These are phyloP conservation scores for Dioszegia aurantiaca DNA, from an alignment of 768 basidiomycete genomes.

Conservation along the genomic window DNA sequence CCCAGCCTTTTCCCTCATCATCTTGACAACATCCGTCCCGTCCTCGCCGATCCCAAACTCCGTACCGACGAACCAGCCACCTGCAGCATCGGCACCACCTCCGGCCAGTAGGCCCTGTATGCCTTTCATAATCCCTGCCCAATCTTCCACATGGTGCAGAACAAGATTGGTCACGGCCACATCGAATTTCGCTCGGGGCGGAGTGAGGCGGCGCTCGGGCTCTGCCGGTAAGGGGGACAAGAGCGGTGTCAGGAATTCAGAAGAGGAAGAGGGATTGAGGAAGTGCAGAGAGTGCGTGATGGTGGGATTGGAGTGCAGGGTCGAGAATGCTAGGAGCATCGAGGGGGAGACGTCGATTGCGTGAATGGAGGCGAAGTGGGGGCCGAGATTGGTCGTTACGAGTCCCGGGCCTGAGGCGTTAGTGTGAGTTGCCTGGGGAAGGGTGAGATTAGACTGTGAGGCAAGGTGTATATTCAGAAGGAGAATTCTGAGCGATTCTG, in stretches of 20 bases:
- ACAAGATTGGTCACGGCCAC: constrained; percentile 36
- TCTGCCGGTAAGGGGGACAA: constrained; percentile 19
- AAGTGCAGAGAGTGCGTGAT: constrained; percentile 26
- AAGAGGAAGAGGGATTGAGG: constrained; percentile 25
- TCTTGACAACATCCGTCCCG: constrained; percentile 14
- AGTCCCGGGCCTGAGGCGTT: constrained; percentile 30
- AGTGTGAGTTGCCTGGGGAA: background rate
- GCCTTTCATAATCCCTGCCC: constrained; percentile 22
- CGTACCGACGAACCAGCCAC: constrained; percentile 36
- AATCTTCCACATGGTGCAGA: constrained; percentile 38
- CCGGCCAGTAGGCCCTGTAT: constrained; percentile 21
- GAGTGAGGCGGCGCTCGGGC: constrained; percentile 16
- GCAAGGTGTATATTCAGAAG: no score
- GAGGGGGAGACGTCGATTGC: constrained; percentile 34
- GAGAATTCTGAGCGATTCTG: no score
- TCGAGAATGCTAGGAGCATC: constrained; percentile 28
- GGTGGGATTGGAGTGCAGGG: constrained; percentile 2
- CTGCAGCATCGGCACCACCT: background rate
- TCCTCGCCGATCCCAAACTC: constrained; percentile 31
- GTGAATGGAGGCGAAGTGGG: constrained; percentile 32
- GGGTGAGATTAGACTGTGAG: no score
- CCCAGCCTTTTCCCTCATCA: constrained; percentile 3
- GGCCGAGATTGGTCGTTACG: constrained; percentile 24
- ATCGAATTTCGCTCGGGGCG: constrained; percentile 23
- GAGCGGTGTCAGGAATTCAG: constrained; percentile 18